Evolutionary conservation across 2,329 filamentous ascomycete genomes (phyloP).

Genomic region (Diaporthe aspalathi): DNA sequence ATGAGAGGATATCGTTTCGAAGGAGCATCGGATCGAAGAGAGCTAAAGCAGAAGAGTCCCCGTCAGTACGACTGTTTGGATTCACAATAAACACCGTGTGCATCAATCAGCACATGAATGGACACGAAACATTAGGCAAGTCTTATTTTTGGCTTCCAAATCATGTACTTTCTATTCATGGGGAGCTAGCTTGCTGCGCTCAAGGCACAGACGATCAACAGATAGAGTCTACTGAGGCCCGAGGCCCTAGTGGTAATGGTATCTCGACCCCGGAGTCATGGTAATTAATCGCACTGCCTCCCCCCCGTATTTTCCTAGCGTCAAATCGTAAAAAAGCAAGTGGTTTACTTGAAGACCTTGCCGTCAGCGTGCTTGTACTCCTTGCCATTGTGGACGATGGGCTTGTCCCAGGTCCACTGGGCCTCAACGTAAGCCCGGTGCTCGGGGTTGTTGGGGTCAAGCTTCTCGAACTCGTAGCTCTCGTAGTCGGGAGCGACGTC

Average conservation of each 20-base stretch:
- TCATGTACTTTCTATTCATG: constrained; percentile 35
- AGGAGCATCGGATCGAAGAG: not conserved
- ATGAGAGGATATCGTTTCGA: constrained; percentile 30
- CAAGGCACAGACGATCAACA: constrained; percentile 27
- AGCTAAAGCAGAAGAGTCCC: not conserved
- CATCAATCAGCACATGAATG: not conserved
- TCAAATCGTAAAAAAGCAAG: constrained; percentile 40
- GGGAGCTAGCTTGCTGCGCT: constrained; percentile 22
- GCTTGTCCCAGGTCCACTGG: constrained; percentile 93
- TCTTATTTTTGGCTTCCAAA: constrained; percentile 22
- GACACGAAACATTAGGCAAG: not conserved
- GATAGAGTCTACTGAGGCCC: constrained; percentile 30
- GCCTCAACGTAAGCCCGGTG: constrained; percentile 88
- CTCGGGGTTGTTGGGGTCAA: constrained; percentile 86
- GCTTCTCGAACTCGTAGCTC: constrained; percentile 96
- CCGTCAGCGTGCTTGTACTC: constrained; percentile 88
- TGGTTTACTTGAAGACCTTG: constrained; percentile 97
- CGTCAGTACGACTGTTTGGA: not conserved
- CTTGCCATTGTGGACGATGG: constrained; percentile 84
- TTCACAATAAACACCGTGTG: no score
- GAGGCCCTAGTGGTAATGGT: constrained; percentile 26
- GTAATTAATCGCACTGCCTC: constrained; percentile 36
- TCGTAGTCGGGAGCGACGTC: constrained; percentile 97
- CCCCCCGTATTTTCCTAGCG: constrained; percentile 38
- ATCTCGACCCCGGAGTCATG: constrained; percentile 36